These are phyloP conservation scores for Calocybe gambosa DNA, from an alignment of 1,284 basidiomycete species.

Conservation along the genomic window DNA sequence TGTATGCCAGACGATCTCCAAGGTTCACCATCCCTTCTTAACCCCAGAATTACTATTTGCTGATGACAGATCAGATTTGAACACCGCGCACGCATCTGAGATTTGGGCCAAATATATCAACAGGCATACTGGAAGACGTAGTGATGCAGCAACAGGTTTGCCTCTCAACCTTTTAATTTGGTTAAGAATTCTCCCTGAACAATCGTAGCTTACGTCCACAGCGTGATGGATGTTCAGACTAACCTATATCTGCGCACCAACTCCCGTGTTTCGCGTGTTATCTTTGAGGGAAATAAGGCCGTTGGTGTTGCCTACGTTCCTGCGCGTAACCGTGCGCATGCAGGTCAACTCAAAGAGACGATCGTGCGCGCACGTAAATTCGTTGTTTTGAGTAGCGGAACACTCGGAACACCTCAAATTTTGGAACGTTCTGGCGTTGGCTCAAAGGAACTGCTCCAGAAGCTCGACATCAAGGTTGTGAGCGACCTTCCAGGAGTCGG, in stretches of 20 bases:
- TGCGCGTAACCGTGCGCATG: constrained; percentile 50
- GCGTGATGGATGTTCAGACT: constrained; percentile 59
- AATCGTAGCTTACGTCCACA: constrained; percentile 61
- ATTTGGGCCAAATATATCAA: constrained; percentile 78
- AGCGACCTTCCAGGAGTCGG: constrained; percentile 68
- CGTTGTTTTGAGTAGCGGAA: constrained; percentile 61
- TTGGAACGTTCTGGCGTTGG: constrained; percentile 69
- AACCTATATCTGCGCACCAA: constrained; percentile 60
- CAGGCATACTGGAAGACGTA: constrained; percentile 63
- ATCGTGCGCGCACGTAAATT: constrained; percentile 58
- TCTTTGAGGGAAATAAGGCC: constrained; percentile 67
- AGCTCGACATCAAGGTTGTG: constrained; percentile 54
- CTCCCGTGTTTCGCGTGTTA: constrained; percentile 59
- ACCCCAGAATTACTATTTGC: constrained; percentile 1
- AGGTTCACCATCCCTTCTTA: constrained; percentile 24
- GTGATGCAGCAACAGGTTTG: constrained; percentile 62
- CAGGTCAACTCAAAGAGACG: constrained; percentile 50
- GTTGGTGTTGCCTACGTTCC: constrained; percentile 68
- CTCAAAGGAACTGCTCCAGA: constrained; percentile 44
- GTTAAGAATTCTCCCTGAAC: too few relatives aligned
- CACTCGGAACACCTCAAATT: constrained; percentile 66
- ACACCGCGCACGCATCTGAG: constrained; percentile 59
- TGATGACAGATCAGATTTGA: constrained; percentile 35
- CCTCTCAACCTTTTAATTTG: background rate
- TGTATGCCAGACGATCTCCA: constrained; percentile 54